A percentile compares a stretch with the other conserved stretches of the same genome.
Conservation (phyloP, 225 moss, liverwort and hornwort species). For the Polytrichum formosum region DNA sequence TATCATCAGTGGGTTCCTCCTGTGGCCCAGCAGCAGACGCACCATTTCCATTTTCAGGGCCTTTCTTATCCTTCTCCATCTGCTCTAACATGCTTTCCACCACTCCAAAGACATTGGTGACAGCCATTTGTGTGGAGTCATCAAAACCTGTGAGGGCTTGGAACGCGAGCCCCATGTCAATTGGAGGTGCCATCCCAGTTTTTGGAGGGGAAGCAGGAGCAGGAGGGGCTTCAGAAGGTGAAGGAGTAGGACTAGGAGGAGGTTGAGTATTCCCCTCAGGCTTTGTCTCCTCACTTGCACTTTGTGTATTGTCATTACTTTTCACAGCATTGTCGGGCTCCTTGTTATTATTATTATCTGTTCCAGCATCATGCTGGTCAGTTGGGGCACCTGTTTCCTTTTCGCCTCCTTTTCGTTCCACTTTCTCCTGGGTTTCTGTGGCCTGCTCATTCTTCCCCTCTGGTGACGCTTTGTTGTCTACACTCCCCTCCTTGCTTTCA, state of each 20-base stretch:
- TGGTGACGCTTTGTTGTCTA: constrained; percentile 16
- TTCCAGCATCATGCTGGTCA: constrained; percentile 7
- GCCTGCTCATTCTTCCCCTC: constrained; percentile 15
- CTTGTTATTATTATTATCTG: constrained; percentile 28
- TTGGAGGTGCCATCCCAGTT: constrained; percentile 32
- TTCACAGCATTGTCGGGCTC: constrained; percentile 18
- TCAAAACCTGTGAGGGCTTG: constrained; percentile 85
- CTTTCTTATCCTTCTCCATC: constrained; percentile 55
- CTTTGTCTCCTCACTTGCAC: constrained; percentile 28
- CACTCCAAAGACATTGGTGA: constrained; percentile 97
- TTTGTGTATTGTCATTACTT: constrained; percentile 11
- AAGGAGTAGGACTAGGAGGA: constrained; percentile 22
- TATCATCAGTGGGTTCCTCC: not conserved
- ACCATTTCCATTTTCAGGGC: not conserved
- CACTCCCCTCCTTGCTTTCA: constrained; percentile 11
- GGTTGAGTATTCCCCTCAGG: constrained; percentile 19
- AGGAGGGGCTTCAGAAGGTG: constrained; percentile 21
- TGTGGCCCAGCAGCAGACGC: not conserved
- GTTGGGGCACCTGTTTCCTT: constrained; percentile 21
- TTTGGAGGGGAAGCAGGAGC: constrained; percentile 15
- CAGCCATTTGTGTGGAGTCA: constrained; percentile 97
- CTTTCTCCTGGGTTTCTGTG: constrained; percentile 10
- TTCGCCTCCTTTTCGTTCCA: constrained; percentile 10
- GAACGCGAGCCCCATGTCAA: constrained; percentile 55
- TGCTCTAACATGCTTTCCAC: constrained; percentile 81